Conservation (phyloP, 306 rosid species). For the Trichosanthes truncata region DNA sequence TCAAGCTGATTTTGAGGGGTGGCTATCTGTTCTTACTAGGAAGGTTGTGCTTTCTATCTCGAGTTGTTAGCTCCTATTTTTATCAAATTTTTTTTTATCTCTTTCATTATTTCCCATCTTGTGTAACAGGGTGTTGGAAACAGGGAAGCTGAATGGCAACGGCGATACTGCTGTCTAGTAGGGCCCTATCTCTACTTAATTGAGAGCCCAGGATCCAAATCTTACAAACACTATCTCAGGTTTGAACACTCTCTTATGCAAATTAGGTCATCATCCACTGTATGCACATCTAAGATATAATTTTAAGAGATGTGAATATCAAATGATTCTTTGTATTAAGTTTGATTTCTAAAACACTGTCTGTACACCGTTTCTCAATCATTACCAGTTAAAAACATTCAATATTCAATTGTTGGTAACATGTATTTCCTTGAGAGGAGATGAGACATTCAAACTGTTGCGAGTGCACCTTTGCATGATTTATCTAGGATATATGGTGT, state of each 20-base stretch:
- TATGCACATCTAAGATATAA: neutral
- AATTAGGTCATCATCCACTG: neutral
- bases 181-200: conserved; percentile 89
- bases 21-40: conserved; percentile 72
- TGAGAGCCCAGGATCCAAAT: conserved; percentile 71
- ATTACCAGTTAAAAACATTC: neutral
- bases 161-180: conserved; percentile 70
- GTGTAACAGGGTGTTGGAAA: conserved; percentile 80
- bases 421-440: neutral
- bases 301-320: neutral
- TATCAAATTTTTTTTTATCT: neutral
- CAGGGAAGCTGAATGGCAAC: conserved; percentile 94
- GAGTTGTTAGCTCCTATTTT: neutral
- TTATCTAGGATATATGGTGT: neutral
- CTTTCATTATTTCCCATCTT: neutral
- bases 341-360: neutral
- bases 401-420: neutral
- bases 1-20: conserved; percentile 91
- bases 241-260: conserved; percentile 12
- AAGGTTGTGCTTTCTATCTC: conserved; percentile 47
- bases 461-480: neutral
- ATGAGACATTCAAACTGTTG: neutral
- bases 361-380: neutral
- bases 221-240: conserved; percentile 86
- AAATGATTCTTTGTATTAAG: neutral